Evolutionary conservation across 2,329 filamentous ascomycete species (phyloP).

Genomic region (Plenodomus lindquistii): DNA sequence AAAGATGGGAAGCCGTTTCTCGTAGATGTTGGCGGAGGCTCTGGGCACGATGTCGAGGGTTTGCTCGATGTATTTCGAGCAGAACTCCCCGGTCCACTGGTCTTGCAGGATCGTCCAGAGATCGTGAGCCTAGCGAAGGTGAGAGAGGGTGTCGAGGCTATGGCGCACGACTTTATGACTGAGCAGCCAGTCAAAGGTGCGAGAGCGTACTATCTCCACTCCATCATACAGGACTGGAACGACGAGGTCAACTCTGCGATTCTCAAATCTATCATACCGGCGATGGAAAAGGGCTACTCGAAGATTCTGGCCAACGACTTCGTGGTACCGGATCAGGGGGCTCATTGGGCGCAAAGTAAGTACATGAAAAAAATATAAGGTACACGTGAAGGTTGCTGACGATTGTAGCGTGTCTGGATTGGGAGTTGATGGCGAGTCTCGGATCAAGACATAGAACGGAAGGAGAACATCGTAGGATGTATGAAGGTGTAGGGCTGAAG

Average conservation of each 20-base stretch:
- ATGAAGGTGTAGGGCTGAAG: conserved; percentile 21
- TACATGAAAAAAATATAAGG: no score
- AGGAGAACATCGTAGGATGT: conserved; percentile 23
- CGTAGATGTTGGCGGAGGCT: conserved; percentile 30
- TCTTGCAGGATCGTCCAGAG: conserved; percentile 29
- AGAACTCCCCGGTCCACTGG: conserved; percentile 19
- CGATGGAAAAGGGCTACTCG: conserved; percentile 34
- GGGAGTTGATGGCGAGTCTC: conserved; percentile 29
- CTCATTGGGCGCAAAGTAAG: conserved; percentile 29
- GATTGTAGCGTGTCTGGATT: conserved; percentile 21
- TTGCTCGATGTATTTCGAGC: conserved; percentile 17
- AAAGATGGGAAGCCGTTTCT: conserved; percentile 17
- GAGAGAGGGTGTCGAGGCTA: conserved; percentile 27
- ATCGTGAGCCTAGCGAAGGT: conserved; percentile 25
- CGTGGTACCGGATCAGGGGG: conserved; percentile 27
- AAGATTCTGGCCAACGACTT: conserved; percentile 35
- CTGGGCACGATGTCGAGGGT: conserved; percentile 28
- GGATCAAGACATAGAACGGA: conserved; percentile 29
- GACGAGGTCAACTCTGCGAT: conserved; percentile 26
- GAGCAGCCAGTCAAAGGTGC: conserved; percentile 40
- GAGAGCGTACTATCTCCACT: conserved; percentile 32
- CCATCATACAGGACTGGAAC: conserved; percentile 38
- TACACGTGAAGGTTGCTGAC: no score
- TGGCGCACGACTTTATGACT: conserved; percentile 42
- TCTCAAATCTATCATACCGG: conserved; percentile 25